phyloP scores from a whole-genome alignment of 2,329 filamentous ascomycete genomes.

The Boeremia exigua region DNA sequence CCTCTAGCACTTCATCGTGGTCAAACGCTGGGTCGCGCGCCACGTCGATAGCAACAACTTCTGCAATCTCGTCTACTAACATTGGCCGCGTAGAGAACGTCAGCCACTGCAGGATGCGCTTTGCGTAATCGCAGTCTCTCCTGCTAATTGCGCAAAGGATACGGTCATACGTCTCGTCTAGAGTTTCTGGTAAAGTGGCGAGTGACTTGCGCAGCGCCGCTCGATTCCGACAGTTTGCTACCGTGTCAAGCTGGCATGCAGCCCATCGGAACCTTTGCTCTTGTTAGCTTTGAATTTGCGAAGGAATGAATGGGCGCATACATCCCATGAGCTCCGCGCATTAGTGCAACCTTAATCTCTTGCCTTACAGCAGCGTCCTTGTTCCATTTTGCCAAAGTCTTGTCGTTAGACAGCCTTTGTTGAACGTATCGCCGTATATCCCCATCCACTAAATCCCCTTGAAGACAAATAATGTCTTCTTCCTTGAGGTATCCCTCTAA shows the following conservation, averaged over 20 bases:
- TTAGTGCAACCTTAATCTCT: slow-evolving; percentile 42
- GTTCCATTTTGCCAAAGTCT: slow-evolving; percentile 31
- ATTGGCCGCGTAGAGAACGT: slow-evolving; percentile 31
- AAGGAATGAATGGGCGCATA: slow-evolving; percentile 16
- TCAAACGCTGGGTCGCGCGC: slow-evolving; percentile 38
- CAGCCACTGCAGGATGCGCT: slow-evolving; percentile 35
- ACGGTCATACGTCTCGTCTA: slow-evolving; percentile 39
- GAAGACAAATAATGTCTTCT: slow-evolving; percentile 25
- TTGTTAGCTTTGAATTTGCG: slow-evolving; percentile 4
- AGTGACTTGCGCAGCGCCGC: slow-evolving; percentile 26
- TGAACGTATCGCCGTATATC: slow-evolving; percentile 39
- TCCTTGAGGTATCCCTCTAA: slow-evolving; percentile 20
- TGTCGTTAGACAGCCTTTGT: slow-evolving; percentile 45
- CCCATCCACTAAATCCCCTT: slow-evolving; percentile 33
- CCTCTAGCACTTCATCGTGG: slow-evolving; percentile 41
- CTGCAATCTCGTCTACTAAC: slow-evolving; percentile 29
- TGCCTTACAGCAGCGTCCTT: slow-evolving; percentile 30
- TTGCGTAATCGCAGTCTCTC: slow-evolving; percentile 23
- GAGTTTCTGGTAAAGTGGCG: slow-evolving; percentile 25
- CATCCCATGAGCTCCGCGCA: slow-evolving; percentile 34
- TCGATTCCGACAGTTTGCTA: slow-evolving; percentile 29
- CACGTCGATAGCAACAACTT: slow-evolving; percentile 36
- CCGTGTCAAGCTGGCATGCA: slow-evolving; percentile 31
- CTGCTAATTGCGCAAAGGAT: slow-evolving; percentile 31
- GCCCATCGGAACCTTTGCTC: slow-evolving; percentile 36